Base-by-base conservation (phyloP, 805 yeast genomes). In the Lipomyces mesembrius region DNA sequence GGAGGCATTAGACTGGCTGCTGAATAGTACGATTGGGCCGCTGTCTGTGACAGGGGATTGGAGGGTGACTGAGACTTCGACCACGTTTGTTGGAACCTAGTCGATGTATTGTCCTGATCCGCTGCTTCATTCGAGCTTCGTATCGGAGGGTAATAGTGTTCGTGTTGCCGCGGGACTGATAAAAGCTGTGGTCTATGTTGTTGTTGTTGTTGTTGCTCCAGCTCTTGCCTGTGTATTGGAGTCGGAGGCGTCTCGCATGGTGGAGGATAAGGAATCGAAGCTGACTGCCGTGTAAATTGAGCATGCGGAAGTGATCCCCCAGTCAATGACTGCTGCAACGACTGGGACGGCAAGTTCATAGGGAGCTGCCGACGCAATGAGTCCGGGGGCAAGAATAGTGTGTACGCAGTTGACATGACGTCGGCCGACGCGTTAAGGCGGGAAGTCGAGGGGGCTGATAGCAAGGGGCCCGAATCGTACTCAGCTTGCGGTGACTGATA, bases 161-260 rank as follows among this genome's bases (percentile, higher is more conserved):
- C 49, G 22, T 6, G 17, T 5, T 29, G 57, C 39, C 37, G 57
- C 12, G 43, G n/a, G 27, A 8, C n/a, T 12, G 25, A 56, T 8
- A 20, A 7, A 9, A 20, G 59, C 27, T 22, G 34, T 20, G n/a
- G 29, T 20, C 35, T 22, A 17, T 17, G 25, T 35, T 35, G 37
- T 35, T 35, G 39, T 35, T 37, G 52, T 27, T 57, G 51, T n/a
- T 22, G 29, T 14, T 57, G 60, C 37, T 20, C 60, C 1, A 43
- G 60, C 43, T 58, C 43, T 55, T 52, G 60, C 37, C 43, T 55
- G 62, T 11, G 62, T 60, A 29, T 43, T 59, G 20, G 62, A 55
- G 46, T 53, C 9, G n/a, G 8, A 8, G 49, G n/a, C 25, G 22
- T 6, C 12, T 22, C 49, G 22, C 11, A n/a, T n/a, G 22, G 9